Base-by-base conservation (phyloP, 208 protist species). In the Crithidia brevicula region DNA sequence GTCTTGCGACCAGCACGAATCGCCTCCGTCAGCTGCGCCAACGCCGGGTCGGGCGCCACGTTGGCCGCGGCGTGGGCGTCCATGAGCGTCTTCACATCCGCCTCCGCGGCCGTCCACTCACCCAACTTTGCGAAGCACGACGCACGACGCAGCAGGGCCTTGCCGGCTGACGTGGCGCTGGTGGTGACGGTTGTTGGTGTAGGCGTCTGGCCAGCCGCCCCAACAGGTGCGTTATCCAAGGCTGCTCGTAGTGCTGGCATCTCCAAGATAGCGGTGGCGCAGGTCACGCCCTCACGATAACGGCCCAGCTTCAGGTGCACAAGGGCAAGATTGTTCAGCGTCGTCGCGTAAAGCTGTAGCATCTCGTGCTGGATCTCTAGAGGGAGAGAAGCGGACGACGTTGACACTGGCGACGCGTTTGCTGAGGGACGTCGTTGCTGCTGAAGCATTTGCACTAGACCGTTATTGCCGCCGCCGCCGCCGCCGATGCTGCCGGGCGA, bases 141-240 rank as follows among this genome's bases (percentile, higher is more conserved):
- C n/a, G 81, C 85, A 15, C 89, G 85, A 4, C 89, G 81, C 51
- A 89, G 72, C 49, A 90, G 72, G n/a, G 86, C 89, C 67, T 91
- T 92, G 7, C 36, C 54, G 38, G 66, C 20, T 27, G 72, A 54
- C n/a, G 65, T 72, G 42, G 38, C 43, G 15, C 45, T 68, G 18
- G 45, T 54, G 6, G 16, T 34, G 31, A 28, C n/a, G 11, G 46
- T 8, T 22, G 63, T n/a, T 18, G 43, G 46, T n/a, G n/a, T n/a
- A n/a, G n/a, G n/a, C n/a, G n/a, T n/a, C n/a, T n/a, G n/a, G n/a
- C n/a, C n/a, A n/a, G n/a, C n/a, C n/a, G n/a, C n/a, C n/a, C n/a
- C n/a, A n/a, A n/a, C n/a, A n/a, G n/a, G n/a, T n/a, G 28, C 57
- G n/a, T 11, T 36, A 27, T 66, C 61, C 25, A 64, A 46, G 15